phyloP scores from a whole-genome alignment of 2,329 filamentous ascomycete genomes.

The Colletotrichum spaethianum region DNA sequence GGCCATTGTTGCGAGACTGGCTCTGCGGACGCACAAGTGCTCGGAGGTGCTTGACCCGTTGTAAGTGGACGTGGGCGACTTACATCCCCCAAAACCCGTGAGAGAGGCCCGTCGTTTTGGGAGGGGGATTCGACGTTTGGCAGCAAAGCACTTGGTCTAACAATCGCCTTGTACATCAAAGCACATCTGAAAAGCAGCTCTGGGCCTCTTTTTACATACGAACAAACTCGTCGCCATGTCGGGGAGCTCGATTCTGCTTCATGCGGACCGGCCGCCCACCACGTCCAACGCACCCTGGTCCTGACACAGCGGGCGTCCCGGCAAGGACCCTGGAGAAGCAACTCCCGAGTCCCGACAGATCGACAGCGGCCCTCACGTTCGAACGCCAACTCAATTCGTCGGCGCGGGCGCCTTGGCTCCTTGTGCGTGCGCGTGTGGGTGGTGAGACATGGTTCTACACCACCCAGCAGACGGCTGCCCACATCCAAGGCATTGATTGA shows the following conservation, averaged over 20 bases:
- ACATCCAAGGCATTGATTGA: background rate
- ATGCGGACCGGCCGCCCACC: background rate
- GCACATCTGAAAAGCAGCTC: background rate
- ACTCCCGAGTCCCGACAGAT: slow-evolving; percentile 27
- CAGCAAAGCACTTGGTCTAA: background rate
- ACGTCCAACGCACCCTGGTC: background rate
- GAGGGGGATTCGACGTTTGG: background rate
- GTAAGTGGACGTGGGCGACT: background rate
- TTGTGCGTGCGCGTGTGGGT: background rate
- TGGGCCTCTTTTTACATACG: slow-evolving; percentile 8
- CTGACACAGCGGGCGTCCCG: slow-evolving; percentile 16
- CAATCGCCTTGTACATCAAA: too few species aligned
- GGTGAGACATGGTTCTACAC: background rate
- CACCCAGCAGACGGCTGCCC: background rate
- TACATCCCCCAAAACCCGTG: background rate
- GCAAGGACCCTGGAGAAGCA: slow-evolving; percentile 25
- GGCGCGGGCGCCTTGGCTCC: slow-evolving; percentile 26
- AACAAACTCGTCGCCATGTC: background rate
- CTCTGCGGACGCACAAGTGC: background rate
- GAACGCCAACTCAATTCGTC: slow-evolving; percentile 4
- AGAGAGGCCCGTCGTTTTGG: background rate
- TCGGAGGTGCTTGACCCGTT: background rate
- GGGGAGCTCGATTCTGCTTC: background rate
- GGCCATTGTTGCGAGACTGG: slow-evolving; percentile 8
- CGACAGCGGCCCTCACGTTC: background rate